Evolutionary conservation across 306 rosid species (phyloP).

Genomic region (Clitoria ternatea): DNA sequence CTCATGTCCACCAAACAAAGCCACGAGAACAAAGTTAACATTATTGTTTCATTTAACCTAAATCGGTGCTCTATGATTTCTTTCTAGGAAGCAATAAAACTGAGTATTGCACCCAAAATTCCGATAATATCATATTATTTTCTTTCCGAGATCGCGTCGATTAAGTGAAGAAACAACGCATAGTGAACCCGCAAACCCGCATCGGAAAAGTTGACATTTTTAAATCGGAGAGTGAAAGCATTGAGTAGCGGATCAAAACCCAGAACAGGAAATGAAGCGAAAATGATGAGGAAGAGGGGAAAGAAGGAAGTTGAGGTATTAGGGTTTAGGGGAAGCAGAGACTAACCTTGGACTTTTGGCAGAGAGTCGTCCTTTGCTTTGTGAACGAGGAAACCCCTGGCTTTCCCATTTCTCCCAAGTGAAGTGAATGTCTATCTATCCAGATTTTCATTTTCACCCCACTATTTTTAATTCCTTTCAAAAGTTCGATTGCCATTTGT

Average conservation of each 20-base stretch:
- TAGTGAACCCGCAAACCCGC: background rate
- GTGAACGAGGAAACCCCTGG: background rate
- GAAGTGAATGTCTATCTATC: conserved; percentile 20
- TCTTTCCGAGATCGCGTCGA: background rate
- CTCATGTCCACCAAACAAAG: background rate
- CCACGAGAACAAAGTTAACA: conserved; percentile 10
- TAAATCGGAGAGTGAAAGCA: background rate
- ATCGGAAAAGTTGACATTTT: conserved; percentile 5
- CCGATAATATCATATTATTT: background rate
- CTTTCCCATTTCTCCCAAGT: conserved; percentile 10
- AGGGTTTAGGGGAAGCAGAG: conserved; percentile 33
- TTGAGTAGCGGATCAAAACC: background rate
- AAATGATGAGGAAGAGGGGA: conserved; percentile 24
- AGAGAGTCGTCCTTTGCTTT: conserved; percentile 27
- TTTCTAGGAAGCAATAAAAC: background rate
- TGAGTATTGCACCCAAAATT: background rate
- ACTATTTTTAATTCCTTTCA: background rate
- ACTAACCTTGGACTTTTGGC: conserved; percentile 73
- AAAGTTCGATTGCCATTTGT: background rate
- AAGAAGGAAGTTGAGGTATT: background rate
- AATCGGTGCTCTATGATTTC: background rate
- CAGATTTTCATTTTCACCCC: conserved; percentile 25
- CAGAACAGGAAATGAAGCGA: background rate
- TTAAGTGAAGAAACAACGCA: background rate
- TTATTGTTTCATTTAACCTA: conserved; percentile 6